Conservation (phyloP, 2,329 filamentous ascomycete species). For the Didymellaceae sp. region DNA sequence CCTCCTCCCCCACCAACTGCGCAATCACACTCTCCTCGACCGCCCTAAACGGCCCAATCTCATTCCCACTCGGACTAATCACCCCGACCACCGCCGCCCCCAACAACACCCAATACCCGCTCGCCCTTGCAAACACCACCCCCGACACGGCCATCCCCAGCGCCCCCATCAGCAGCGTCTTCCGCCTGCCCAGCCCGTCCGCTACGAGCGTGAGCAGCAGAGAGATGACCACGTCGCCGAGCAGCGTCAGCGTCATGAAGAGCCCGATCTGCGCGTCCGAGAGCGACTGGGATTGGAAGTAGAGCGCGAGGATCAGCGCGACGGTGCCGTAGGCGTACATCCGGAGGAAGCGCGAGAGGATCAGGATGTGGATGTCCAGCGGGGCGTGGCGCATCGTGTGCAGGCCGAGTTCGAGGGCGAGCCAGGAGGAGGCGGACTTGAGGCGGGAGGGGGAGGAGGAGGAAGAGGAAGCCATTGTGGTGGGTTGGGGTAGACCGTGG, state of each 20-base stretch:
- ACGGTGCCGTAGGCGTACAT: slow-evolving; percentile 47
- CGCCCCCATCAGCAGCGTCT: slow-evolving; percentile 43
- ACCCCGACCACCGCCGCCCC: slow-evolving; percentile 48
- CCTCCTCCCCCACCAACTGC: slow-evolving; percentile 39
- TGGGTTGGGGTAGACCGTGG: not conserved
- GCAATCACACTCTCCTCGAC: slow-evolving; percentile 50
- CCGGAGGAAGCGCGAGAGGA: slow-evolving; percentile 46
- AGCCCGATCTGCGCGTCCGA: slow-evolving; percentile 48
- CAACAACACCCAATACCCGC: slow-evolving; percentile 42
- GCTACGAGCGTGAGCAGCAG: slow-evolving; percentile 48
- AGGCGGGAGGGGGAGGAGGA: too few relatives aligned
- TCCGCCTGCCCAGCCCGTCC: slow-evolving; percentile 44
- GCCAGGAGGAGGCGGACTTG: not conserved
- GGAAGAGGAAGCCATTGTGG: too few relatives aligned
- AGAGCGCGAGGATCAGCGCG: slow-evolving; percentile 47
- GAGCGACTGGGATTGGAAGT: slow-evolving; percentile 44
- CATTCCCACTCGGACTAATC: slow-evolving; percentile 48
- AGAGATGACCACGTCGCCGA: slow-evolving; percentile 48
- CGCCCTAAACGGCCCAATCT: slow-evolving; percentile 51
- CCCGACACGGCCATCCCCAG: slow-evolving; percentile 46
- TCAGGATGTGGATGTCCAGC: slow-evolving; percentile 44
- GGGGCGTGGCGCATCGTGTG: slow-evolving; percentile 34
- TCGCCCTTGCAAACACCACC: slow-evolving; percentile 43
- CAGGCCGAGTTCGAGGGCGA: slow-evolving; percentile 34
- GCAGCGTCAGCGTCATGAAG: slow-evolving; percentile 51